Conservation (phyloP, 73 alveolate genomes). For the Effrenium voratum region DNA sequence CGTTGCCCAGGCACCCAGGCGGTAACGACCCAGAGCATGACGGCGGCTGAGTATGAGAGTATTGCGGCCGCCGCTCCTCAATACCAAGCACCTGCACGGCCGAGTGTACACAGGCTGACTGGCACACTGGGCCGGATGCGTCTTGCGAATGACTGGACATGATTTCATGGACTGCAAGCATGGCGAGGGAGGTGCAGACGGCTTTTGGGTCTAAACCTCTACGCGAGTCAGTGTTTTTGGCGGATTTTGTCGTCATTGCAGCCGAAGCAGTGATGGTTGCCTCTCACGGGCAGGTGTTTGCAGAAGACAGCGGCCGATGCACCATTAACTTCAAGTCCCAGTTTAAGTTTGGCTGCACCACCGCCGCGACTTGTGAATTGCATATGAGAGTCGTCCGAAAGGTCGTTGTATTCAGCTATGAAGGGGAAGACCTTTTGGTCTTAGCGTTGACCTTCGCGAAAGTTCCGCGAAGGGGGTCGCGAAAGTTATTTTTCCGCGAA, state of each 20-base stretch:
- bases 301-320: slow-evolving; percentile 37
- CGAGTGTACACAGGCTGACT: slow-evolving; percentile 79
- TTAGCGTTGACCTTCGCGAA: too few species aligned
- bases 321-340: slow-evolving; percentile 42
- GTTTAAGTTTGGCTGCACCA: slow-evolving; percentile 76
- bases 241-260: slow-evolving; percentile 58
- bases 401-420: too few species aligned
- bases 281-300: slow-evolving; percentile 55
- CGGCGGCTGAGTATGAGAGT: slow-evolving; percentile 50
- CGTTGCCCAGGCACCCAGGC: slow-evolving; percentile 55
- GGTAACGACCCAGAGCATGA: slow-evolving; percentile 41
- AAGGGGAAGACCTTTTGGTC: too few species aligned
- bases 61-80: slow-evolving; percentile 21
- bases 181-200: slow-evolving; percentile 93
- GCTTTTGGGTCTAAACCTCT: slow-evolving; percentile 35
- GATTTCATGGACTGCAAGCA: slow-evolving; percentile 75
- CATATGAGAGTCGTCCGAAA: too few species aligned
- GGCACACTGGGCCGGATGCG: slow-evolving; percentile 93
- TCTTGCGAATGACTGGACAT: slow-evolving; percentile 76
- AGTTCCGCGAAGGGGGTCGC: too few species aligned
- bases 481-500: too few species aligned
- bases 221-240: slow-evolving; percentile 50
- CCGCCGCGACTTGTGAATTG: slow-evolving; percentile 32
- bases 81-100: slow-evolving; percentile 75
- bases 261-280: slow-evolving; percentile 83